phyloP scores from a whole-genome alignment of 2,329 filamentous ascomycete genomes.

The Uncinocarpus reesii region DNA sequence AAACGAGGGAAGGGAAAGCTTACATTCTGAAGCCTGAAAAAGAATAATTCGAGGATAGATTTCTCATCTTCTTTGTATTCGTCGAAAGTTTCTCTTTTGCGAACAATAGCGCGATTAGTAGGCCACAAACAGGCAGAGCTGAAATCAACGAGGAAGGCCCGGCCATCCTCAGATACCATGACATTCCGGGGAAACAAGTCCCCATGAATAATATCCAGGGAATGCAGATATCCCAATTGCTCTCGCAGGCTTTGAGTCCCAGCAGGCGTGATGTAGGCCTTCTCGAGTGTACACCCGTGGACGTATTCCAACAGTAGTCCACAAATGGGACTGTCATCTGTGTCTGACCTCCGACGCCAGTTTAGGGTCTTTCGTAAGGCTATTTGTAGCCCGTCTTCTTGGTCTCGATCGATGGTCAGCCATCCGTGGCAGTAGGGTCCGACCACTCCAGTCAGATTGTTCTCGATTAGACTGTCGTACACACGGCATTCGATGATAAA shows the following conservation, averaged over 20 bases:
- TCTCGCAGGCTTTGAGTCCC: slow-evolving; percentile 8
- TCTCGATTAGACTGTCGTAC: slow-evolving; percentile 13
- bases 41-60: background rate
- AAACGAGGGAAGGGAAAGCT: background rate
- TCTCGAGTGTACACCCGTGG: slow-evolving; percentile 5
- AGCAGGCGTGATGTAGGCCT: background rate
- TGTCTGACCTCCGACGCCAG: slow-evolving; percentile 7
- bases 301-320: slow-evolving; percentile 12
- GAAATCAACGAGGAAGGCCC: slow-evolving; percentile 9
- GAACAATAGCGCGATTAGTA: background rate
- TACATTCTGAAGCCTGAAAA: slow-evolving; percentile 5
- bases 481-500: slow-evolving; percentile 15
- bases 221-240: slow-evolving; percentile 8
- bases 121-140: background rate
- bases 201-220: slow-evolving; percentile 10
- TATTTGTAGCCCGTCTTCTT: background rate
- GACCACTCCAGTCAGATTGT: slow-evolving; percentile 8
- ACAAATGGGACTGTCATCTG: slow-evolving; percentile 6
- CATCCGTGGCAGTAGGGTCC: slow-evolving; percentile 12
- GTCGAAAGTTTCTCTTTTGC: background rate
- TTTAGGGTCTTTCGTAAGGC: slow-evolving; percentile 1
- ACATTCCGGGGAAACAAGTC: slow-evolving; percentile 9
- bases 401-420: slow-evolving; percentile 7
- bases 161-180: slow-evolving; percentile 10
- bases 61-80: background rate